Base-by-base conservation (phyloP, 805 yeast species). In the Yarrowia sp. region DNA sequence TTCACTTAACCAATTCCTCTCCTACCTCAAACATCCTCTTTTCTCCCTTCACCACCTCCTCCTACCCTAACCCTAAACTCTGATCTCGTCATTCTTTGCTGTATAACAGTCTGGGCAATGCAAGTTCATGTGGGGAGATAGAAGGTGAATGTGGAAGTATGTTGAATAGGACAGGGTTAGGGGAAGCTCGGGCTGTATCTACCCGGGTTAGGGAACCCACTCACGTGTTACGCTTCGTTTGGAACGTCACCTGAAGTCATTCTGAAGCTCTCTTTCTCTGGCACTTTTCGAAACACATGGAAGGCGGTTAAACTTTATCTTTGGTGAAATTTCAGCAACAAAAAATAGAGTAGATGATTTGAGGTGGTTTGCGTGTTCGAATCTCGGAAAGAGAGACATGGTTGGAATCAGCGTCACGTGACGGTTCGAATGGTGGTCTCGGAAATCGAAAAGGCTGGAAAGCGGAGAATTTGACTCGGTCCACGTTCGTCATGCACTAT, bases 401-500 rank as follows among this genome's bases (percentile, higher is more conserved):
- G 48, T 43, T 24, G 32, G 52, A n/a, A 16, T 48, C 38, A 10
- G 36, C 28, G 26, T 48, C 54, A 48, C 54, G 54, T 48, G 54
- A 32, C 11, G n/a, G 16, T 0, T 21, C 32, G 14, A 8, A 5
- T 16, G 12, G 17, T 19, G 12, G 4, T 3, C 14, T 32, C 30
- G 4, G 10, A 26, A 26, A 14, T 19, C 9, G 9, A 12, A 11
- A 48, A 30, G 21, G 54, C 8, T 1, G 36, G n/a, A 10, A 5
- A 3, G 9, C 5, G 38, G 14, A 7, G 6, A 12, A 19, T 48
- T 48, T 32, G 38, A 48, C 54, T 48, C 38, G 5, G 54, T 32
- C 38, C 54, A 48, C 54, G 54, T 28, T 19, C 8, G 7, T n/a
- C 38, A 48, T 48, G 54, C 54, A 48, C 54, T 48, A 48, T 48